Base-by-base conservation (phyloP, 768 basidiomycete species). In the Cantharellus cinnabarinus region DNA sequence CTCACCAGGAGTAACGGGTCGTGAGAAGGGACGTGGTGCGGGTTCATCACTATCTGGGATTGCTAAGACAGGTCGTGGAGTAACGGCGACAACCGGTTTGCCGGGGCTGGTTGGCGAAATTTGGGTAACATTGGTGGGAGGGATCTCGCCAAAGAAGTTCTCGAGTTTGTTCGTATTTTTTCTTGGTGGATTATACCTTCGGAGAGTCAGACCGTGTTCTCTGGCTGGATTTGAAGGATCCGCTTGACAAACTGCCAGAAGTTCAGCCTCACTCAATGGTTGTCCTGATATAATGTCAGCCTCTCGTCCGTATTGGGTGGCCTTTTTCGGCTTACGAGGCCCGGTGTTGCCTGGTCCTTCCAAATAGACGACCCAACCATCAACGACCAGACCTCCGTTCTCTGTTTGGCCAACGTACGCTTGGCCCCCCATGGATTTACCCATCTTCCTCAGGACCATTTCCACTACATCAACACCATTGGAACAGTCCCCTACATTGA, bases 361-460 rank as follows among this genome's bases (percentile, higher is more conserved):
- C 34, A 86, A 71, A 68, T 79, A 94, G 0, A 89, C 83, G 38
- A 80, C 85, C 89, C 89, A 95, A 1, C 90, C 89, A 63, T 91
- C 89, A 1, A 95, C 82, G 58, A 77, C 79, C 10, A 94, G 72
- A 0, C 81, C 82, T 0, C 82, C 83, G 39, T 87, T 83, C 41
- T 81, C 81, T 0, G 76, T 80, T 60, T 80, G 79, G n/a, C 78
- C 75, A 5, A 42, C 60, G 10, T 15, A 53, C 58, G 14, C 60
- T 44, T 20, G 42, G 53, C 50, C 59, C 40, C 61, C 66, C 48
- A 63, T 60, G 68, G 68, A 68, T 63, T 90, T 94, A 51, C 81
- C 81, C 64, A 94, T 86, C 70, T 99, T 99, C 68, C 80, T 86
- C 62, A 99, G 72, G 1, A 87, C 91, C 64, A 84, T 82, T 63